Percentiles rank a stretch among this genome's conserved stretches.
Conservation (phyloP, 345 rosid genomes). For the Carallia brachiata region DNA sequence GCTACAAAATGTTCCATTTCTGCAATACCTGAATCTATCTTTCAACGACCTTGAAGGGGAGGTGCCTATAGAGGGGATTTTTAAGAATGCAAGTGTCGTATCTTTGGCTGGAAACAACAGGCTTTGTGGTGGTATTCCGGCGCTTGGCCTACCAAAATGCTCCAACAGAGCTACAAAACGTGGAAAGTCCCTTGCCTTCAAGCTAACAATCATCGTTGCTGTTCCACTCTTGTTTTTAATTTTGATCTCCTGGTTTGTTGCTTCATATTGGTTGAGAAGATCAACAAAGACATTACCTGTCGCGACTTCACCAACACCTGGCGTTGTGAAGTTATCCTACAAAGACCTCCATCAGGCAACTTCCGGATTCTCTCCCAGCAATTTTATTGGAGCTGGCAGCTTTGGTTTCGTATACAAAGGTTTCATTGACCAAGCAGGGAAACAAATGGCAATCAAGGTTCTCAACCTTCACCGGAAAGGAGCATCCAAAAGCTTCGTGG, state of each 20-base stretch:
- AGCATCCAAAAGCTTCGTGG: slow-evolving; percentile 26
- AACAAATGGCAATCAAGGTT: slow-evolving; percentile 26
- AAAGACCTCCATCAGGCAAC: slow-evolving; percentile 28
- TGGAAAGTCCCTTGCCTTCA: not conserved
- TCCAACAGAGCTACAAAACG: not conserved
- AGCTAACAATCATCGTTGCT: not conserved
- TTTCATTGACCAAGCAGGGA: not conserved
- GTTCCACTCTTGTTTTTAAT: not conserved
- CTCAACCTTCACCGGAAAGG: slow-evolving; percentile 20
- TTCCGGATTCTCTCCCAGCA: slow-evolving; percentile 18
- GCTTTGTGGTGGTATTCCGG: slow-evolving; percentile 37
- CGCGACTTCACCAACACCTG: not conserved
- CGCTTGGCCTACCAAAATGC: slow-evolving; percentile 17
- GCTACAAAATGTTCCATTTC: not conserved
- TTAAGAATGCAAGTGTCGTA: slow-evolving; percentile 29
- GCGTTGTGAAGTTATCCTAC: slow-evolving; percentile 14
- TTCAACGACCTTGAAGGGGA: slow-evolving; percentile 43
- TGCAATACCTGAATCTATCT: slow-evolving; percentile 30
- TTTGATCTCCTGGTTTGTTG: slow-evolving; percentile 2
- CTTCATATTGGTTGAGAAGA: slow-evolving; percentile 2
- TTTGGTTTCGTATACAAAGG: slow-evolving; percentile 33
- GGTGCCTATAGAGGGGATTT: slow-evolving; percentile 36
- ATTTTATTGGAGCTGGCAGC: slow-evolving; percentile 27
- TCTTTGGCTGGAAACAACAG: slow-evolving; percentile 28
- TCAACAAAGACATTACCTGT: not conserved